Evolutionary conservation across 148 eudicot species (phyloP), one percentile per base, ranked within the genome.

Genomic region (Talinum fruticosum): DNA sequence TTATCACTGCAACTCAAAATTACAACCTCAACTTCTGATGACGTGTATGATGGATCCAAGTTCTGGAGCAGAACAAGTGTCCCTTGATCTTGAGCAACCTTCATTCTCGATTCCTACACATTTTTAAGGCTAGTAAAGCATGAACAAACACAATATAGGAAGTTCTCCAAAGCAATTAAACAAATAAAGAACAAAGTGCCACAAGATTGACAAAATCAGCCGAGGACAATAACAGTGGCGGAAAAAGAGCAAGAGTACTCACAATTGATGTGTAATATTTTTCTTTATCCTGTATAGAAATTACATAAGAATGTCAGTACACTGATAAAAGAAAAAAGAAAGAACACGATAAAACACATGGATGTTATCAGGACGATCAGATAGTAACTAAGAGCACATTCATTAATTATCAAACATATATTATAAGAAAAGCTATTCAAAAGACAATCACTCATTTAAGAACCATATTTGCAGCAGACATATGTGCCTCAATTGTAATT

Each of bases 11-110:
- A 65, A 66, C 21, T 30, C n/a, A 30, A 62, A 47, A 1, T 45
- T 30, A 73, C 44, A 82, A 94, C 98, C 97, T 94, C 91, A 37
- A 92, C 90, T 51, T 94, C 97, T 64, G 85, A 78, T 26, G 93
- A 86, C 37, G 86, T 81, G 81, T 82, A 92, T 37, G 79, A 45
- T 67, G 90, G 93, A 83, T 90, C 90, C 87, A 94, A 78, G 79
- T 94, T 94, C 49, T 82, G 86, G 47, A 94, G 93, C 70, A 86
- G 76, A 69, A 94, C 82, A 69, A 90, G 84, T 51, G 75, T 86
- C 79, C 91, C 91, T 79, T 86, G 83, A 66, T 87, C 87, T 69
- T 77, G 66, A 26, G 97, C 91, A 54, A 24, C 75, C 83, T 83
- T 76, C 83, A 93, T 75, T 82, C 83, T 82, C 5, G 89, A 75